A percentile compares a stretch with the other conserved stretches of the same genome.
Evolutionary conservation across 2,329 filamentous ascomycete genomes (phyloP).

Genomic region (Magnaporthiopsis incrustans): DNA sequence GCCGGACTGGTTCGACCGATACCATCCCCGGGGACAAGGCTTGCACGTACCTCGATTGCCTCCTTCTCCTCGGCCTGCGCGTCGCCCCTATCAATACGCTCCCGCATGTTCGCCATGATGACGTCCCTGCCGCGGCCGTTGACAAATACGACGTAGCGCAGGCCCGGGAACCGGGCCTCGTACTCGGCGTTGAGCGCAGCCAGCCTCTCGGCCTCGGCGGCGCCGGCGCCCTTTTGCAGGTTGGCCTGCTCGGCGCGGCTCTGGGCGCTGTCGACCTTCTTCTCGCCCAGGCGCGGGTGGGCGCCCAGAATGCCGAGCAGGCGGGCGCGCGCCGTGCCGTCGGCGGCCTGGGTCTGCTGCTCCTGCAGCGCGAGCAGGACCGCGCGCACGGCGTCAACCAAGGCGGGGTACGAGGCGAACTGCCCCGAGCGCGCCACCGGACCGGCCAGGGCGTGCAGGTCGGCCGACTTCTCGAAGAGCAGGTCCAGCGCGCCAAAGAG

Average conservation of each 20-base stretch:
- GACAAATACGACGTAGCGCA: conserved; percentile 89
- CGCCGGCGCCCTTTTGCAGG: conserved; percentile 47
- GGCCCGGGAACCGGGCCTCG: conserved; percentile 69
- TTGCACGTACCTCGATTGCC: conserved; percentile 60
- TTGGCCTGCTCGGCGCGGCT: conserved; percentile 77
- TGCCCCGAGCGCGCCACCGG: conserved; percentile 49
- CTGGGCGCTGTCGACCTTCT: conserved; percentile 73
- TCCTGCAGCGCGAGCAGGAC: conserved; percentile 49
- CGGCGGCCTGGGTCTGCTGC: conserved; percentile 34
- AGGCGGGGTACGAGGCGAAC: conserved; percentile 59
- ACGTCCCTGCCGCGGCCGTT: conserved; percentile 66
- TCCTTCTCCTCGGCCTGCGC: conserved; percentile 60
- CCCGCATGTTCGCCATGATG: conserved; percentile 76
- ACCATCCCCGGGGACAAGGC: too few species aligned
- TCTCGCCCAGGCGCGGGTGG: conserved; percentile 76
- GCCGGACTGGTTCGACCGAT: not conserved
- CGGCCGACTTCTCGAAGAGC: conserved; percentile 75
- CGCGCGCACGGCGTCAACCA: conserved; percentile 59
- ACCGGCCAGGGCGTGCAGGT: conserved; percentile 64
- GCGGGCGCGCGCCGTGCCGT: conserved; percentile 36
- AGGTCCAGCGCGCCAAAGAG: conserved; percentile 59
- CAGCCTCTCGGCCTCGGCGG: conserved; percentile 50
- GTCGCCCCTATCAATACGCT: conserved; percentile 62
- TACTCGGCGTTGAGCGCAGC: conserved; percentile 65
- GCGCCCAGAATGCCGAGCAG: conserved; percentile 69